Conservation (phyloP, 2,329 filamentous ascomycete genomes). For the Colletotrichum simmondsii region DNA sequence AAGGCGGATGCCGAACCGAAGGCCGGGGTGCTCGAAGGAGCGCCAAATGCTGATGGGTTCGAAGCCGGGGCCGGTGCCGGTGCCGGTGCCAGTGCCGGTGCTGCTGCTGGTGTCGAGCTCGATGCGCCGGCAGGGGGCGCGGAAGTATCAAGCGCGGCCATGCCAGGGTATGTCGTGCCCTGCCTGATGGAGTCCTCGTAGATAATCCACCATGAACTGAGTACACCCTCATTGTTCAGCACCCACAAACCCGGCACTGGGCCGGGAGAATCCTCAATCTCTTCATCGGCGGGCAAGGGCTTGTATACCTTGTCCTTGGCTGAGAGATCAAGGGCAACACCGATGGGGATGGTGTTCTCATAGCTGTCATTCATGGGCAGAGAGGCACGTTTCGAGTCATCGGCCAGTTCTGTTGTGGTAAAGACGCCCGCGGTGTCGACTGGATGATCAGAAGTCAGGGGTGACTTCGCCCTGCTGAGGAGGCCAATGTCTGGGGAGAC, state of each 20-base stretch:
- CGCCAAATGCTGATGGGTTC: slow-evolving; percentile 39
- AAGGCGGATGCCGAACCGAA: slow-evolving; percentile 46
- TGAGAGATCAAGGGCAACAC: slow-evolving; percentile 86
- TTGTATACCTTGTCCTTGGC: slow-evolving; percentile 80
- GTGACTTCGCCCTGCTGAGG: slow-evolving; percentile 76
- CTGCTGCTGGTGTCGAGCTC: slow-evolving; percentile 31
- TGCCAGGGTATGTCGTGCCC: slow-evolving; percentile 77
- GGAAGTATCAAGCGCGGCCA: slow-evolving; percentile 56
- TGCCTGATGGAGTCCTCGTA: slow-evolving; percentile 87
- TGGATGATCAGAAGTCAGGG: slow-evolving; percentile 70
- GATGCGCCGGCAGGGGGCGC: slow-evolving; percentile 40
- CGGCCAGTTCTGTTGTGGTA: slow-evolving; percentile 76
- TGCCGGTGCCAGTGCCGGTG: neutral
- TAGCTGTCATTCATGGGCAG: slow-evolving; percentile 77
- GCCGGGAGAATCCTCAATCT: slow-evolving; percentile 81
- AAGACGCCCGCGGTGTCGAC: slow-evolving; percentile 76
- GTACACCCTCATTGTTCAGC: slow-evolving; percentile 87
- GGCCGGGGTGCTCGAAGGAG: slow-evolving; percentile 36
- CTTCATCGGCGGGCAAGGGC: slow-evolving; percentile 80
- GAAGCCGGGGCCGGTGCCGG: neutral
- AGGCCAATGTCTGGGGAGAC: slow-evolving; percentile 83
- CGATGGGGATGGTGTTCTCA: slow-evolving; percentile 81
- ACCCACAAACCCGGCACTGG: slow-evolving; percentile 87
- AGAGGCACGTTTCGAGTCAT: slow-evolving; percentile 80
- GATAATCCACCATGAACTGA: slow-evolving; percentile 91